Evolutionary conservation across 1,284 basidiomycete genomes (phyloP).

Genomic region (Ustanciosporium gigantosporum): DNA sequence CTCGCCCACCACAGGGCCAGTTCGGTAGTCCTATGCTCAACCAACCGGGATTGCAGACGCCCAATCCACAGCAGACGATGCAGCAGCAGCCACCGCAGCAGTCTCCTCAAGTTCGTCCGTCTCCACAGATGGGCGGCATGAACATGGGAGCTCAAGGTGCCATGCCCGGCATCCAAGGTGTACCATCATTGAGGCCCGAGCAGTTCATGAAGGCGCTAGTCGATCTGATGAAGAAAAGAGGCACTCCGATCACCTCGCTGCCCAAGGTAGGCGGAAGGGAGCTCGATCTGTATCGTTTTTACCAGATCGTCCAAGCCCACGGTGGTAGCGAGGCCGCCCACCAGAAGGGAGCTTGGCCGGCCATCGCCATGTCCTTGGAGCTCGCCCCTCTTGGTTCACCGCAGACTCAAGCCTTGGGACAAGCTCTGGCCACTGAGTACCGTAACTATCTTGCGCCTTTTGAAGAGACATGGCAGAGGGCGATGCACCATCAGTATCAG

Average conservation of each 20-base stretch:
- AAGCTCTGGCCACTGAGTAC: slow-evolving; percentile 45
- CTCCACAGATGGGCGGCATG: slow-evolving; percentile 22
- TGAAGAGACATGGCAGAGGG: slow-evolving; percentile 56
- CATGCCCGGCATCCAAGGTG: slow-evolving; percentile 28
- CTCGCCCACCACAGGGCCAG: slow-evolving; percentile 28
- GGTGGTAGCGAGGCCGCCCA: slow-evolving; percentile 54
- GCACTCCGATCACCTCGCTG: slow-evolving; percentile 42
- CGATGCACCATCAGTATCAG: slow-evolving; percentile 52
- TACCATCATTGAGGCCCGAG: slow-evolving; percentile 41
- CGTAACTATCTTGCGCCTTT: slow-evolving; percentile 50
- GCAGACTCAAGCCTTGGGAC: slow-evolving; percentile 37
- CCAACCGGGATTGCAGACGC: slow-evolving; percentile 11
- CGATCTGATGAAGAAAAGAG: slow-evolving; percentile 52
- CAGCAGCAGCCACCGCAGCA: slow-evolving; percentile 23
- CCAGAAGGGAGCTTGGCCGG: slow-evolving; percentile 49
- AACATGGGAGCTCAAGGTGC: slow-evolving; percentile 16
- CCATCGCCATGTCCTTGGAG: slow-evolving; percentile 49
- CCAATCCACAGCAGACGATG: slow-evolving; percentile 11
- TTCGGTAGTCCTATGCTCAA: slow-evolving; percentile 39
- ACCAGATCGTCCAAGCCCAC: slow-evolving; percentile 49
- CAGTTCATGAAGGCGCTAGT: slow-evolving; percentile 54
- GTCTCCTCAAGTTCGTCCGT: slow-evolving; percentile 25
- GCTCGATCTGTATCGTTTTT: slow-evolving; percentile 53
- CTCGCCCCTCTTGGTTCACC: slow-evolving; percentile 42
- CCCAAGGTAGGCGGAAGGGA: slow-evolving; percentile 46